Evolutionary conservation across 2,329 filamentous ascomycete species (phyloP), one percentile per base, ranked within the genome.

Genomic region (Paracamarosporium sp.): DNA sequence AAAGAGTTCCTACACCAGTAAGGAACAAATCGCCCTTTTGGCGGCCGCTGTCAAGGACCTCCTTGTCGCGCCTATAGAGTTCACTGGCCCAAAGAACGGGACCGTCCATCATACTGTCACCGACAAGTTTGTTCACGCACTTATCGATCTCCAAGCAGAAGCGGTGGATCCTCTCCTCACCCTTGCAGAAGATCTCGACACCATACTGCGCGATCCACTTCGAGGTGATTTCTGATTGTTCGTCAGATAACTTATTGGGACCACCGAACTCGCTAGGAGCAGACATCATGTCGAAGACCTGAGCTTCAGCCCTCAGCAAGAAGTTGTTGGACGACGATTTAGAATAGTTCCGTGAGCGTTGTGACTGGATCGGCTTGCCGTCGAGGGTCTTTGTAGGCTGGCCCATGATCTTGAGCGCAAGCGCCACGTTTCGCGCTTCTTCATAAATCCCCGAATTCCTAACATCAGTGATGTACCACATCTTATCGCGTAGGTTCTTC

Each of bases 401-500:
- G 60, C 89, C 90, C 95, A 99, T 98, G 7, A 90, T 92, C 76
- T 95, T 96, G 48, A 99, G 81, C 4, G 94, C 95, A 58, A 91
- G 85, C 5, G 93, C 91, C 45, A 98, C 89, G 63, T 94, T 92
- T 57, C 89, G 89, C 36, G 92, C 92, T 65, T 96, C 90, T 59
- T 95, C 91, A 69, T 97, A 98, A 9, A 88, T 87, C 47, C 88
- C 90, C 4, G 95, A 97, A 68, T 94, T 93, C 61, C 92, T 90
- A 27, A 98, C 93, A 74, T 97, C 93, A 1, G 91, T 94, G 59
- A 95, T 91, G 74, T 96, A 99, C 95, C 95, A 99, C 91, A 98
- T 97, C 82, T 98, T 98, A 74, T 97, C 91, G 40, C 95, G 87
- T 36, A 97, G 83, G 22, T 90, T 88, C 56, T 88, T 86, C 35